Percentiles rank a stretch among this genome's conserved stretches.
Conservation (phyloP, 495 filamentous ascomycete species). For the Annulohypoxylon bovei region DNA sequence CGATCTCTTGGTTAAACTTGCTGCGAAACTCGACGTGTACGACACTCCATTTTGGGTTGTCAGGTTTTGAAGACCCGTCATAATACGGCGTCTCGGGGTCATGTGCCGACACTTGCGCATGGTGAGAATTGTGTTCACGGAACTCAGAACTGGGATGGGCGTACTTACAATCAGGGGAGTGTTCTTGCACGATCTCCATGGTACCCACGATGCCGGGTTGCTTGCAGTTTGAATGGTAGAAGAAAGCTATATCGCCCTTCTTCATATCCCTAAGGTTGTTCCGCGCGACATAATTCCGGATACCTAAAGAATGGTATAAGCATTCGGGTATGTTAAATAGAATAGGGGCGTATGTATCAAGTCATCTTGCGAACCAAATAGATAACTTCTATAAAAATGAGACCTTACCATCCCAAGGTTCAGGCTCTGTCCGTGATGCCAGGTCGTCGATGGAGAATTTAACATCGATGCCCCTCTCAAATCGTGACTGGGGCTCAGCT, state of each 20-base stretch:
- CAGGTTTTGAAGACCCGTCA: slow-evolving; percentile 75
- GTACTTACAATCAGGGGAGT: slow-evolving; percentile 76
- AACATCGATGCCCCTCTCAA: slow-evolving; percentile 87
- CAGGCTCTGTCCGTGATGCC: slow-evolving; percentile 71
- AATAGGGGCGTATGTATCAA: not conserved
- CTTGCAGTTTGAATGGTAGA: slow-evolving; percentile 98
- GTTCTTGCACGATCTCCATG: slow-evolving; percentile 90
- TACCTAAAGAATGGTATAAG: slow-evolving; percentile 48
- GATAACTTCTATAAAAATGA: slow-evolving; percentile 4
- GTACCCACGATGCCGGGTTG: slow-evolving; percentile 89
- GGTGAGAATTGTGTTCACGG: slow-evolving; percentile 31
- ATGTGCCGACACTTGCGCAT: slow-evolving; percentile 75
- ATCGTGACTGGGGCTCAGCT: slow-evolving; percentile 86
- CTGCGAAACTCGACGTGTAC: slow-evolving; percentile 87
- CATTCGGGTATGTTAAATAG: slow-evolving; percentile 19
- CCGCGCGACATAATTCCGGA: slow-evolving; percentile 67
- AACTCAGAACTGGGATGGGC: not conserved
- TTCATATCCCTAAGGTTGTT: slow-evolving; percentile 94
- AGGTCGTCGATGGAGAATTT: slow-evolving; percentile 97
- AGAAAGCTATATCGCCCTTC: slow-evolving; percentile 90
- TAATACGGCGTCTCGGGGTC: slow-evolving; percentile 83
- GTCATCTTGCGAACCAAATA: not conserved
- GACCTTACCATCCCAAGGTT: slow-evolving; percentile 84
- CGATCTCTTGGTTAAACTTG: slow-evolving; percentile 79
- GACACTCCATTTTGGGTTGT: slow-evolving; percentile 86